Evolutionary conservation across 352 stramenopile genomes (phyloP), one percentile per base, ranked within the genome.

Genomic region (Phytophthora citrophthora): DNA sequence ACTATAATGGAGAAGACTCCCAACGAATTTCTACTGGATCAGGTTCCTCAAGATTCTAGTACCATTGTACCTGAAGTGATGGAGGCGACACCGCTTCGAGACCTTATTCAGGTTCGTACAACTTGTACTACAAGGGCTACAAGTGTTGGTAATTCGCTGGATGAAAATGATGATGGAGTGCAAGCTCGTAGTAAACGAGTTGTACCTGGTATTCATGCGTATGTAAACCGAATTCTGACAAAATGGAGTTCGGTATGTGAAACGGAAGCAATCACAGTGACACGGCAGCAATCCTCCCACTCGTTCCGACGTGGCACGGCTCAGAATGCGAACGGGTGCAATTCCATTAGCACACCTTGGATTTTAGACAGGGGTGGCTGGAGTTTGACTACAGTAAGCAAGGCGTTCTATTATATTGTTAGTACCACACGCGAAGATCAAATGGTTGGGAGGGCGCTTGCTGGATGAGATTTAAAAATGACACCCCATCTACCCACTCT

Each of bases 341-440:
- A 23, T 38, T 44, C 45, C 1, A 64, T 64, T 5, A 20, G 18
- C 18, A 20, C 18, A 20, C 18, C 18, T 20, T 20, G 18, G 18
- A 20, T 20, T 20, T 20, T 55, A 26, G 16, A 63, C 48, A 3
- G 40, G 7, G 48, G 47, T n/a, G 57, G 38, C 4, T 50, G 49
- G 32, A 50, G 41, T n/a, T 15, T 59, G 38, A 54, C 40, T 3
- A 12, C 58, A 8, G 34, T 61, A 9, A 61, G 43, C 44, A 67
- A 61, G 23, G 49, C 49, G 3, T 61, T 67, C 27, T 52, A 61
- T 12, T 67, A 61, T 26, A 67, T 52, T n/a, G 58, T 6, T 20
- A 51, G 50, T 36, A 67, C 59, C 12, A 67, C 58, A 12, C 40
- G 54, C 1, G 49, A 60, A 60, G 32, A 50, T 38, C 49, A 66